Percentiles rank a stretch among this genome's conserved stretches.
phyloP scores from a whole-genome alignment of 306 rosid genomes.

The Malus sieversii region DNA sequence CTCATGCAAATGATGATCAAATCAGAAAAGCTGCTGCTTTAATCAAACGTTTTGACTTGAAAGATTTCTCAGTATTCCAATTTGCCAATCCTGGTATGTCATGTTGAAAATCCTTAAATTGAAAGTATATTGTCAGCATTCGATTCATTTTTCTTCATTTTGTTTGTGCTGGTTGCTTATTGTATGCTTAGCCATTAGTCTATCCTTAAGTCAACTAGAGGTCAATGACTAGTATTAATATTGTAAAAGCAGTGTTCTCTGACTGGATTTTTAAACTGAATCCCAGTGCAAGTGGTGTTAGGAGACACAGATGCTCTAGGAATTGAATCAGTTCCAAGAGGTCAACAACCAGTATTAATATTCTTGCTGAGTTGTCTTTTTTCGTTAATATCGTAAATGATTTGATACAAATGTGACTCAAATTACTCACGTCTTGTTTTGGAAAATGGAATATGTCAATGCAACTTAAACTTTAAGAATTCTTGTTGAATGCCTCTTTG shows the following conservation, averaged over 20 bases:
- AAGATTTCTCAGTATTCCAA: constrained; percentile 75
- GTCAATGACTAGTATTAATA: background rate
- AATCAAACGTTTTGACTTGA: constrained; percentile 74
- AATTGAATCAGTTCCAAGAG: too few species aligned
- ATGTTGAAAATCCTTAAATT: background rate
- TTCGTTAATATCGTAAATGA: background rate
- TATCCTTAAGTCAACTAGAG: background rate
- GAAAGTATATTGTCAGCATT: background rate
- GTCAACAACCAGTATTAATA: background rate
- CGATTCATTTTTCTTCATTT: background rate
- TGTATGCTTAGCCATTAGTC: background rate
- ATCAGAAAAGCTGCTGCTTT: constrained; percentile 58
- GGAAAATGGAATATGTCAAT: background rate
- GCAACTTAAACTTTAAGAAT: background rate
- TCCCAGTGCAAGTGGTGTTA: background rate
- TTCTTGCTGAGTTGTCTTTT: background rate
- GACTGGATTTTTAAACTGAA: background rate
- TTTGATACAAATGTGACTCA: background rate
- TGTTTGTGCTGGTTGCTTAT: background rate
- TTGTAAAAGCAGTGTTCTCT: background rate
- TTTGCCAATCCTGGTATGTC: constrained; percentile 71
- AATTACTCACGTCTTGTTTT: background rate
- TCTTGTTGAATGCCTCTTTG: background rate
- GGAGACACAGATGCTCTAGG: background rate
- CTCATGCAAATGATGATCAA: constrained; percentile 69